Conservation (phyloP, 2,329 filamentous ascomycete genomes). For the Calcarisporium arbuscula region DNA sequence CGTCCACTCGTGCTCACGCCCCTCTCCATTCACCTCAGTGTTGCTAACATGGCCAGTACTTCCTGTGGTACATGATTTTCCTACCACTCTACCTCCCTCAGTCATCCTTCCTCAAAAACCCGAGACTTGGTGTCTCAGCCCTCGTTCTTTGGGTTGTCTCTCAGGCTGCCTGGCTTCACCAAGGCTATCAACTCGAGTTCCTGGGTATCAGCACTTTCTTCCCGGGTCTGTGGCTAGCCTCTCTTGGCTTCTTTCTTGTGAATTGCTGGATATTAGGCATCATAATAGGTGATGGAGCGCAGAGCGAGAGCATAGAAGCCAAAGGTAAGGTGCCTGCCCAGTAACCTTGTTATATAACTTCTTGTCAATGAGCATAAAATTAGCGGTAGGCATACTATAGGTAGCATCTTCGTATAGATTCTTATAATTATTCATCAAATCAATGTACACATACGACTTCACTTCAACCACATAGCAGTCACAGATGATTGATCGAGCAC, state of each 20-base stretch:
- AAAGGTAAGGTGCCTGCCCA: constrained; percentile 16
- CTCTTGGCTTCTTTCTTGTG: constrained; percentile 72
- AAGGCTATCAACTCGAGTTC: constrained; percentile 72
- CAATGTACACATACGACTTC: too few relatives aligned
- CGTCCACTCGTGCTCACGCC: neutral
- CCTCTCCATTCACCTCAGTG: neutral
- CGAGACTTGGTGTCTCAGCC: constrained; percentile 56
- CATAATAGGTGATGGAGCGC: constrained; percentile 60
- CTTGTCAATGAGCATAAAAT: too few relatives aligned
- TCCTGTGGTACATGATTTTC: constrained; percentile 95
- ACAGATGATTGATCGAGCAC: too few relatives aligned
- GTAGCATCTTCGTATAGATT: too few relatives aligned
- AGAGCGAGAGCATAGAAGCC: neutral
- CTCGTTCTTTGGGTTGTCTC: constrained; percentile 66
- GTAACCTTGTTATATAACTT: constrained; percentile 10
- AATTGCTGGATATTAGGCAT: constrained; percentile 85
- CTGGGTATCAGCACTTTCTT: constrained; percentile 77
- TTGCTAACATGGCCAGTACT: constrained; percentile 60
- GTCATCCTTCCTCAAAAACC: constrained; percentile 62
- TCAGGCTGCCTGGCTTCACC: constrained; percentile 71
- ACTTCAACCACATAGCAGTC: too few relatives aligned
- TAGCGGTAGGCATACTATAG: too few relatives aligned
- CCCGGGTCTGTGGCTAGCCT: constrained; percentile 72
- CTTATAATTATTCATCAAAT: too few relatives aligned
- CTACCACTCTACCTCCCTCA: constrained; percentile 82